Percentiles rank a stretch among this genome's conserved stretches.
These are phyloP conservation scores for Fusarium oxysporum DNA, from an alignment of 2,329 filamentous ascomycete genomes.

Conservation along the genomic window DNA sequence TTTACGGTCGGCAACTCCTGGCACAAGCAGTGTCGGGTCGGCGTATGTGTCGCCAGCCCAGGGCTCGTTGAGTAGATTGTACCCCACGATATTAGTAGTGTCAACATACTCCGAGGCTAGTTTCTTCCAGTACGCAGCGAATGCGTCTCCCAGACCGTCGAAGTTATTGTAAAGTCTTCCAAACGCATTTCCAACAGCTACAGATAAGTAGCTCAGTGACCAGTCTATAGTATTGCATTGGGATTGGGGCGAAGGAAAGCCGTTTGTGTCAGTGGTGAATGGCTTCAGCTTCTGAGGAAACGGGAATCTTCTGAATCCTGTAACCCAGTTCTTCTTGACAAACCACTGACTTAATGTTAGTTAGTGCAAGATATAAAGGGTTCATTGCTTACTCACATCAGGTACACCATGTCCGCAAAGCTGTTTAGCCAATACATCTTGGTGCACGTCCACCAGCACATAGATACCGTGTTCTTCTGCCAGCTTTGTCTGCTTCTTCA, in stretches of 20 bases:
- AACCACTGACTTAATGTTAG: not conserved
- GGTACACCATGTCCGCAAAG: not conserved
- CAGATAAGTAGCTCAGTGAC: not conserved
- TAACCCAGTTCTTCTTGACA: accelerated
- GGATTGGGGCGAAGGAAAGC: not conserved
- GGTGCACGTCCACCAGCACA: not conserved
- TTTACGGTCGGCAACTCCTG: not conserved
- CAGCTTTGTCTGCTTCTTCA: not conserved
- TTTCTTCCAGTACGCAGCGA: not conserved
- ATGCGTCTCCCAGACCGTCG: not conserved
- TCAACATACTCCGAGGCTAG: not conserved
- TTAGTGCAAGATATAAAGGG: accelerated
- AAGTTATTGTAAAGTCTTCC: not conserved
- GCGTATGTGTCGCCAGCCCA: not conserved
- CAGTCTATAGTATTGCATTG: not conserved
- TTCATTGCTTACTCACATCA: not conserved
- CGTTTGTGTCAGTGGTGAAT: not conserved
- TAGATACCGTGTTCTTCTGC: not conserved
- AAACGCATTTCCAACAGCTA: not conserved
- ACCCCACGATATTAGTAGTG: not conserved
- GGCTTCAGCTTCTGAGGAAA: not conserved
- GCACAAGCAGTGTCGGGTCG: not conserved
- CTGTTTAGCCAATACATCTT: not conserved
- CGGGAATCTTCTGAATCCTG: not conserved
- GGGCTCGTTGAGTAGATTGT: conserved; percentile 3